Evolutionary conservation across 2,329 filamentous ascomycete species (phyloP).

Genomic region (Domatiomyces catenatus): DNA sequence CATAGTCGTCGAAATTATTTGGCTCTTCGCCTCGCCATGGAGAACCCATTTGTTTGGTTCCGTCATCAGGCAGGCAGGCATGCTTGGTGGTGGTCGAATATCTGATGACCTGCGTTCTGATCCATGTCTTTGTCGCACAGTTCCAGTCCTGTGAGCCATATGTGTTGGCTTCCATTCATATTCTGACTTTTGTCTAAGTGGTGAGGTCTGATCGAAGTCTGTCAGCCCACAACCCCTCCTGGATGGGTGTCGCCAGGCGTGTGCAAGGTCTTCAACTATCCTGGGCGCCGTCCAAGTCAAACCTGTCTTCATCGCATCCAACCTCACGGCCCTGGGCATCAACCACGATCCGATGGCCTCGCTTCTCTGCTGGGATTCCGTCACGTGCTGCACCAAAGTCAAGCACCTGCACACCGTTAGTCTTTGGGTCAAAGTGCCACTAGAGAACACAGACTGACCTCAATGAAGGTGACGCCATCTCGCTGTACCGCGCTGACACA

Average conservation of each 20-base stretch:
- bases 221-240: neutral
- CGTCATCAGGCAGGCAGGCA: neutral
- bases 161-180: neutral
- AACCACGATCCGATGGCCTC: conserved; percentile 57
- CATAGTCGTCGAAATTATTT: neutral
- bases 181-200: neutral
- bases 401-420: conserved; percentile 51
- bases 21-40: neutral
- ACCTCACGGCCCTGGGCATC: conserved; percentile 27
- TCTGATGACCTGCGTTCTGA: neutral
- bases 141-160: neutral
- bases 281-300: conserved; percentile 8
- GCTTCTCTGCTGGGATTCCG: conserved; percentile 59
- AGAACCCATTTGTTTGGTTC: neutral
- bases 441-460: conserved; percentile 42
- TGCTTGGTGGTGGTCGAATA: neutral
- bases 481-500: conserved; percentile 95
- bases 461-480: conserved; percentile 82
- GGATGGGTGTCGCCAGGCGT: neutral
- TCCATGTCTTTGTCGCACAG: neutral
- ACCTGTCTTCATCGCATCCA: conserved; percentile 8
- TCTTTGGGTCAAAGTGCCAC: conserved; percentile 4
- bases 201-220: neutral
- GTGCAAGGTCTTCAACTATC: neutral
- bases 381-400: conserved; percentile 93